Evolutionary conservation across 305 asterid genomes (phyloP).

Genomic region (Fraxinus floribunda): DNA sequence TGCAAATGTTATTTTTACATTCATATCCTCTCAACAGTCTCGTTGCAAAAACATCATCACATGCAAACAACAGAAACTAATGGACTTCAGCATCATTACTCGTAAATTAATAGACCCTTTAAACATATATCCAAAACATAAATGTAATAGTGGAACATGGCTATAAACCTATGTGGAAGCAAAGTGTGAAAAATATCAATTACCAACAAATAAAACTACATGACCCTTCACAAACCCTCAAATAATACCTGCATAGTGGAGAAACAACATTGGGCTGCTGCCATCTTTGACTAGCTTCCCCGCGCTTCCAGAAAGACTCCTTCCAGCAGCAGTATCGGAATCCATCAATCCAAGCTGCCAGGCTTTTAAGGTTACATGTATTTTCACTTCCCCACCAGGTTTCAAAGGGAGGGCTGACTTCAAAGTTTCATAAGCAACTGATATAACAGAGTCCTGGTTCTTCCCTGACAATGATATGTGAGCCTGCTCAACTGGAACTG

Average conservation of each 20-base stretch:
- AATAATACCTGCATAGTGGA: constrained; percentile 87
- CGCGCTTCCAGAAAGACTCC: constrained; percentile 47
- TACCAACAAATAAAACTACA: constrained; percentile 11
- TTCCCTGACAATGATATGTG: constrained; percentile 90
- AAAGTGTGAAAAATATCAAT: not conserved
- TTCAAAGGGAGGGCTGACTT: constrained; percentile 78
- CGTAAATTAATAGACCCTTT: not conserved
- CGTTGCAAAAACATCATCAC: not conserved
- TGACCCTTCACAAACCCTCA: constrained; percentile 10
- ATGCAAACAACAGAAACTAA: not conserved
- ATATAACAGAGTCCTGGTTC: constrained; percentile 85
- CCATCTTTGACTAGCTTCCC: constrained; percentile 76
- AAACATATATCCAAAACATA: not conserved
- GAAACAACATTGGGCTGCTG: constrained; percentile 78
- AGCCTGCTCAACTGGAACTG: constrained; percentile 93
- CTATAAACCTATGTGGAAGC: not conserved
- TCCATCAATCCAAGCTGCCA: constrained; percentile 83
- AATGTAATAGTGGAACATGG: not conserved
- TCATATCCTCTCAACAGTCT: not conserved
- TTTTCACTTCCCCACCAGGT: constrained; percentile 92
- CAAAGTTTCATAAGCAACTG: constrained; percentile 66
- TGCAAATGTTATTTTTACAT: not conserved
- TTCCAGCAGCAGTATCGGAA: constrained; percentile 56
- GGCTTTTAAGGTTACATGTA: constrained; percentile 83
- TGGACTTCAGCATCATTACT: not conserved